Evolutionary conservation across 805 yeast genomes (phyloP).

Genomic region (Clavispora santaluciae): DNA sequence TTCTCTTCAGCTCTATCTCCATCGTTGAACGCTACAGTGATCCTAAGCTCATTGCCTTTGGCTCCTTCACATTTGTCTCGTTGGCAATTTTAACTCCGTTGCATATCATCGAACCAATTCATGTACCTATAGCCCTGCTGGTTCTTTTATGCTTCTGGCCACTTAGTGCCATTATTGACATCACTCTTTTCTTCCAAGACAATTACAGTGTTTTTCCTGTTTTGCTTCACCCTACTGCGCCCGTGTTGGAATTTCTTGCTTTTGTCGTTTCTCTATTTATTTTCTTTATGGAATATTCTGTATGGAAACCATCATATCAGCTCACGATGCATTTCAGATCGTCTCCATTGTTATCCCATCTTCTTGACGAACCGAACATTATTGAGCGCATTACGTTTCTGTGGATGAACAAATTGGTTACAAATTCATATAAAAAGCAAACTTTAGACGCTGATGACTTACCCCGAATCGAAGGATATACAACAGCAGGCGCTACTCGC

Average conservation of each 20-base stretch:
- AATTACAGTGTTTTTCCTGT: conserved; percentile 21
- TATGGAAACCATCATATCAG: conserved; percentile 40
- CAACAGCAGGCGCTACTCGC: conserved; percentile 17
- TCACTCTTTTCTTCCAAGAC: conserved; percentile 23
- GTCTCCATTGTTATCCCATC: conserved; percentile 14
- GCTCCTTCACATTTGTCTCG: conserved; percentile 2
- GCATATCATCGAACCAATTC: conserved; percentile 40
- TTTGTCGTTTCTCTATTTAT: conserved; percentile 27
- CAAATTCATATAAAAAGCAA: conserved; percentile 33
- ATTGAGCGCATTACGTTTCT: conserved; percentile 38
- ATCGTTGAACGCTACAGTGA: conserved; percentile 23
- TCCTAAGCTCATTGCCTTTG: conserved; percentile 14
- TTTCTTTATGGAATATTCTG: conserved; percentile 33
- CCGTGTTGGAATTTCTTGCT: conserved; percentile 3
- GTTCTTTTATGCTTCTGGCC: conserved; percentile 41
- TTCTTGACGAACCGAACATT: conserved; percentile 25
- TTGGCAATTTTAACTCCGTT: conserved; percentile 34
- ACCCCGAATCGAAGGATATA: conserved; percentile 22
- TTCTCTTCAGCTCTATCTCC: conserved; percentile 13
- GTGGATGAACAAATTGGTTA: conserved; percentile 45
- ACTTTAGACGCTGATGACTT: conserved; percentile 26
- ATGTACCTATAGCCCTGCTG: conserved; percentile 33
- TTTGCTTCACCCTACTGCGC: conserved; percentile 5
- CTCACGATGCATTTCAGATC: conserved; percentile 26
- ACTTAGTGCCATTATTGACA: conserved; percentile 14